Conservation (phyloP, 257 asterid genomes). For the Solanum sejunctum region DNA sequence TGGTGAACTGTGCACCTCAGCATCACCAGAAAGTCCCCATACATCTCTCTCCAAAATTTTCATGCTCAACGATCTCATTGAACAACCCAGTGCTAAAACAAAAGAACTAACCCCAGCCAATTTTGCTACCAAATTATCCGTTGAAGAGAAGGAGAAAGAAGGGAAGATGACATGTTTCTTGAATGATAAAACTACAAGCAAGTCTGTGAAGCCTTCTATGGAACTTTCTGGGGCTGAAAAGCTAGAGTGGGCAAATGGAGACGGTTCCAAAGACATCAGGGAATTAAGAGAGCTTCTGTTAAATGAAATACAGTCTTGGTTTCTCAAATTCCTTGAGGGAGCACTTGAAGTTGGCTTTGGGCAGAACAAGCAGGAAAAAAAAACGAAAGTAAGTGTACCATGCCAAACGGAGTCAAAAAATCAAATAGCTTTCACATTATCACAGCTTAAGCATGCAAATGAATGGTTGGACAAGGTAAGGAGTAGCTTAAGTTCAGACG, state of each 20-base stretch:
- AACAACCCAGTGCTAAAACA: conserved; percentile 30
- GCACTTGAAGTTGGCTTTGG: conserved; percentile 59
- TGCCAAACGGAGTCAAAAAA: conserved; percentile 28
- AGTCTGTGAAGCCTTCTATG: conserved; percentile 9
- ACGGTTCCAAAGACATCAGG: conserved; percentile 24
- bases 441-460: conserved; percentile 66
- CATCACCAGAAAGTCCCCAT: conserved; percentile 73
- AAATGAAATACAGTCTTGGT: conserved; percentile 52
- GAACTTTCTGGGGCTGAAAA: conserved; percentile 31
- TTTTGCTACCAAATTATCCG: conserved; percentile 10
- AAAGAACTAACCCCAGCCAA: conserved; percentile 22
- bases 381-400: conserved; percentile 17
- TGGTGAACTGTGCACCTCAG: conserved; percentile 54
- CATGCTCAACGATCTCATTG: conserved; percentile 50
- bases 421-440: conserved; percentile 49
- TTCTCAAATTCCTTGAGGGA: conserved; percentile 56
- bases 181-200: conserved; percentile 17
- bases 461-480: conserved; percentile 63
- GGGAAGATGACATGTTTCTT: conserved; percentile 14
- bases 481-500: conserved; percentile 26
- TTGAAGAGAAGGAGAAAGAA: conserved; percentile 29
- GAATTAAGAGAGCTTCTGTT: conserved; percentile 34
- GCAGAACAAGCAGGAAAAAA: conserved; percentile 17
- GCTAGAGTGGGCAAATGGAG: conserved; percentile 67
- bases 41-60: conserved; percentile 41